These are phyloP conservation scores for Stachybotrys chartarum DNA, from an alignment of 2,329 filamentous ascomycete genomes.

Conservation along the genomic window DNA sequence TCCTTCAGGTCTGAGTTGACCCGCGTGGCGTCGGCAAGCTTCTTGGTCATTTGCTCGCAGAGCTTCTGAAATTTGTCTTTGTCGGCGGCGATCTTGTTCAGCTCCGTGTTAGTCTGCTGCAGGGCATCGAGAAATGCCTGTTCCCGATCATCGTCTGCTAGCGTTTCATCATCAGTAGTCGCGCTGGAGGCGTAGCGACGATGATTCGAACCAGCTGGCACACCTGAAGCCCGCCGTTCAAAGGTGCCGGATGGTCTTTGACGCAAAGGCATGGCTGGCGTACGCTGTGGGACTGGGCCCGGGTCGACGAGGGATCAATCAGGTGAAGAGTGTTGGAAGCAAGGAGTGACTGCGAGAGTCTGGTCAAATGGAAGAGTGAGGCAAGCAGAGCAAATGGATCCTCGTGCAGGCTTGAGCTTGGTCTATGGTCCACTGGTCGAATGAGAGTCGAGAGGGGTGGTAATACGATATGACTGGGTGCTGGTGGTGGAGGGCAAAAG, in stretches of 20 bases:
- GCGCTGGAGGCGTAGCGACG: conserved; percentile 2
- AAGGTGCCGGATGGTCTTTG: conserved; percentile 18
- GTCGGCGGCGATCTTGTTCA: conserved; percentile 18
- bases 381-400: neutral
- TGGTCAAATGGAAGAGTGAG: neutral
- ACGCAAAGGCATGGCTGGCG: conserved; percentile 16
- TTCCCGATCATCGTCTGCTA: conserved; percentile 15
- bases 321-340: neutral
- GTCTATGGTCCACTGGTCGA: neutral
- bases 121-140: conserved; percentile 16
- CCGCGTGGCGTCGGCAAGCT: conserved; percentile 17
- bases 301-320: neutral
- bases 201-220: conserved; percentile 2
- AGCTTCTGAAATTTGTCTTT: conserved; percentile 18
- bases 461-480: neutral
- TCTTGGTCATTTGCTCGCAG: conserved; percentile 19
- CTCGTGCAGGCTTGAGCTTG: neutral
- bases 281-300: neutral
- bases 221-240: conserved; percentile 14
- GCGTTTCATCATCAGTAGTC: conserved; percentile 11
- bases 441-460: neutral
- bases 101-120: conserved; percentile 18
- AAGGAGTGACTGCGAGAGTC: neutral
- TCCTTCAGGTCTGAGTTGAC: conserved; percentile 10
- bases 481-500: neutral